Evolutionary conservation across 352 stramenopile genomes (phyloP), one percentile per base, ranked within the genome.

Genomic region (Phytopythium kandeliae): DNA sequence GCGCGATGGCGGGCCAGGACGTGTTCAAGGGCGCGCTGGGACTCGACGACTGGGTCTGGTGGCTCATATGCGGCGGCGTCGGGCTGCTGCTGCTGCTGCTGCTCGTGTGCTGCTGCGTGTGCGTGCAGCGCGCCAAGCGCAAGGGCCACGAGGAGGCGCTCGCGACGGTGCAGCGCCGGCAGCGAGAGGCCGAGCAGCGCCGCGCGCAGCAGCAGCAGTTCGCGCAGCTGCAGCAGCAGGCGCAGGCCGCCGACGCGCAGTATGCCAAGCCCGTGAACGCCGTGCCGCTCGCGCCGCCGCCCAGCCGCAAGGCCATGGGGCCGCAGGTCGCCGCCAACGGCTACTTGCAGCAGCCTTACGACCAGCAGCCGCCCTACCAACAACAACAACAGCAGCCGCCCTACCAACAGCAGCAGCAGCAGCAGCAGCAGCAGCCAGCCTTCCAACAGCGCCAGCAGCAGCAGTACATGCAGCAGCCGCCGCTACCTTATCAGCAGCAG

Each of bases 31-130:
- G 78, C 53, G 66, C 76, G n/a, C 58, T 88, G 1, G 72, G 72
- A 40, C 85, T 70, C 67, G 76, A 89, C 59, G 81, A 92, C 59
- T 89, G 81, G 78, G 71, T 89, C 57, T 92, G 81, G 81, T 89
- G 76, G 78, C 62, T 67, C 40, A 68, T 55, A 34, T 82, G 89
- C 45, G 71, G 76, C 57, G 71, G 67, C 49, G 54, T 86, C 25
- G 71, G 52, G 48, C 71, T 92, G 48, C 62, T 92, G 49, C 57
- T 92, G 48, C 63, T 89, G 41, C 59, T 92, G 55, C 58, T 77
- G 28, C 42, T 85, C 13, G 67, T 92, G 30, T 89, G 81, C 74
- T 89, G 74, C 61, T 81, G 73, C 68, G 69, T 88, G 41, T 92
- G 81, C 61, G 71, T 87, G 60, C 74, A 86, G 53, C 72, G 81